Evolutionary conservation across 140 eudicot species (phyloP).

Genomic region (Flaveria floridana): DNA sequence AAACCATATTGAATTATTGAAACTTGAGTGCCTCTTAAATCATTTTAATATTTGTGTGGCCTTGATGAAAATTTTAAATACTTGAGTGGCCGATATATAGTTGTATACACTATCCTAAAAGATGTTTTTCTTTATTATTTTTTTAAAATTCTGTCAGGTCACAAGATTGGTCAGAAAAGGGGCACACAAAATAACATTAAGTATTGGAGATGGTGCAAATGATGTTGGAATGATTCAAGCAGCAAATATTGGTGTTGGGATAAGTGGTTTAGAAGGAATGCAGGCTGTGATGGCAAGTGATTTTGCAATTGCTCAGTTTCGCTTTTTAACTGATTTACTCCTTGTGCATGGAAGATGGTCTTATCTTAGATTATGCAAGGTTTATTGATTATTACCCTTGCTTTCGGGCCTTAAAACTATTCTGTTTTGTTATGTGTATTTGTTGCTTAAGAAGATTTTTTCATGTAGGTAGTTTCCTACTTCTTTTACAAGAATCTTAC

Average conservation of each 20-base stretch:
- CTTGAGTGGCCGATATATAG: neutral
- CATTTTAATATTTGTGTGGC: neutral
- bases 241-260: slow-evolving; percentile 95
- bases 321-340: slow-evolving; percentile 79
- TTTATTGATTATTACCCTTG: slow-evolving; percentile 18
- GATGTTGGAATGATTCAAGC: slow-evolving; percentile 99
- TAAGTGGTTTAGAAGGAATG: slow-evolving; percentile 96
- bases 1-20: neutral
- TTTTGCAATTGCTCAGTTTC: slow-evolving; percentile 95
- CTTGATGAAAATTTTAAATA: neutral
- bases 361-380: slow-evolving; percentile 93
- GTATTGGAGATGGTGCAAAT: slow-evolving; percentile 98
- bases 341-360: slow-evolving; percentile 99
- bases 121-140: neutral
- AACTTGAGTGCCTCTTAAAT: neutral
- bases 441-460: slow-evolving; percentile 2
- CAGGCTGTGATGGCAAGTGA: slow-evolving; percentile 99
- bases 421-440: neutral
- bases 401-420: slow-evolving; percentile 16
- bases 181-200: slow-evolving; percentile 80
- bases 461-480: slow-evolving; percentile 78
- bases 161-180: slow-evolving; percentile 88
- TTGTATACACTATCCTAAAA: neutral
- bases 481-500: slow-evolving; percentile 94
- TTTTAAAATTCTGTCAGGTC: slow-evolving; percentile 44